These are phyloP conservation scores for Casuarina glauca DNA, from an alignment of 306 rosid genomes.

Conservation along the genomic window DNA sequence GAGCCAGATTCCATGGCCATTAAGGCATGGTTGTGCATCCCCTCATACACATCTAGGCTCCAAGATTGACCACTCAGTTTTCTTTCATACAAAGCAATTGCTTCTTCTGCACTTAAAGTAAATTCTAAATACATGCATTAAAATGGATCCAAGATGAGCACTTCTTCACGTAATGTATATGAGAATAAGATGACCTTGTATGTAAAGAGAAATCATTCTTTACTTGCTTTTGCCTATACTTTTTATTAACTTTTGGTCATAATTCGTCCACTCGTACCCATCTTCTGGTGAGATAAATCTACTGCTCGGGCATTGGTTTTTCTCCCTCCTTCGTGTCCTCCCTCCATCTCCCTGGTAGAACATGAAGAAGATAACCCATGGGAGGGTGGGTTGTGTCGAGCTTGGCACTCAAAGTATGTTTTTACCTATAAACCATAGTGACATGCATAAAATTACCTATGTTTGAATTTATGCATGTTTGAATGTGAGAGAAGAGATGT, in stretches of 20 bases:
- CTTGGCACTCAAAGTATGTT: no score
- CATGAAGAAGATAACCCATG: neutral
- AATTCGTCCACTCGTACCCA: slow-evolving; percentile 4
- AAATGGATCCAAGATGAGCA: no score
- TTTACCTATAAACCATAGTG: no score
- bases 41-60: neutral
- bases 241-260: neutral
- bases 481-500: no score
- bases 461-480: no score
- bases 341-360: neutral
- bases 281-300: slow-evolving; percentile 3
- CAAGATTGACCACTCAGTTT: neutral
- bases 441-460: neutral
- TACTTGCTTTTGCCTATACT: slow-evolving; percentile 3
- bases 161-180: neutral
- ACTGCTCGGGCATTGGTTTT: neutral
- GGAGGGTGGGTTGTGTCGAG: no score
- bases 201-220: neutral
- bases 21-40: neutral
- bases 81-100: neutral
- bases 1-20: neutral
- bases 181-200: neutral
- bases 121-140: neutral
- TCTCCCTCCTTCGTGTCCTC: neutral
- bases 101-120: slow-evolving; percentile 10